These are phyloP conservation scores for Diplosphaera chodatii DNA, from an alignment of 139 green algal species.

Conservation along the genomic window DNA sequence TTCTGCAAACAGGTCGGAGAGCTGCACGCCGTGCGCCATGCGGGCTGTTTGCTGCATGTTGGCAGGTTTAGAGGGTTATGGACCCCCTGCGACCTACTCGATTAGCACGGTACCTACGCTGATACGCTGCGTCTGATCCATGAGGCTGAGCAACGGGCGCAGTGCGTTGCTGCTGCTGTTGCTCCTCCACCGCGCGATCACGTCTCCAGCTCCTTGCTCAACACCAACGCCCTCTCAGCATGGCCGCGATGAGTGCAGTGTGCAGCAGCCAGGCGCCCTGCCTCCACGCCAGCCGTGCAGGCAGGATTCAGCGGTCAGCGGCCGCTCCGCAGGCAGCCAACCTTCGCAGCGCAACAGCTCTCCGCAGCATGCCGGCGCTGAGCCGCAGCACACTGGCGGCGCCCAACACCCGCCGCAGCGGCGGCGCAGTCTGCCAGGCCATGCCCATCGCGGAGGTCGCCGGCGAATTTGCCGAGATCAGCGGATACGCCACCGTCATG, in stretches of 20 bases:
- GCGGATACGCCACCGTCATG: conserved; percentile 68
- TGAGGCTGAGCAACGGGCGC: too few species aligned
- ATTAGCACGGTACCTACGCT: too few species aligned
- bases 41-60: too few species aligned
- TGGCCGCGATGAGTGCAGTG: neutral
- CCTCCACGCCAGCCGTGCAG: neutral
- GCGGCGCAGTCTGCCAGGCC: conserved; percentile 11
- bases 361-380: neutral
- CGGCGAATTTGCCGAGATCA: conserved; percentile 70
- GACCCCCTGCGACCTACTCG: too few species aligned
- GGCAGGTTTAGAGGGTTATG: too few species aligned
- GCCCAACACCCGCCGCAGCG: neutral
- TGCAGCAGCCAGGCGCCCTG: neutral
- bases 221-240: too few species aligned
- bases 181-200: too few species aligned
- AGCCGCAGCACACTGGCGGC: neutral
- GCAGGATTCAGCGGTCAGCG: neutral
- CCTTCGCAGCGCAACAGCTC: neutral
- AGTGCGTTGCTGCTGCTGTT: too few species aligned
- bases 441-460: conserved; percentile 77
- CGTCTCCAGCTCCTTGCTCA: too few species aligned
- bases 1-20: too few species aligned
- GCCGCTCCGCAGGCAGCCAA: neutral
- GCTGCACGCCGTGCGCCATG: too few species aligned
- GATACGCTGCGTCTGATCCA: too few species aligned